Conservation (phyloP, 345 rosid genomes). For the Pistacia vera region DNA sequence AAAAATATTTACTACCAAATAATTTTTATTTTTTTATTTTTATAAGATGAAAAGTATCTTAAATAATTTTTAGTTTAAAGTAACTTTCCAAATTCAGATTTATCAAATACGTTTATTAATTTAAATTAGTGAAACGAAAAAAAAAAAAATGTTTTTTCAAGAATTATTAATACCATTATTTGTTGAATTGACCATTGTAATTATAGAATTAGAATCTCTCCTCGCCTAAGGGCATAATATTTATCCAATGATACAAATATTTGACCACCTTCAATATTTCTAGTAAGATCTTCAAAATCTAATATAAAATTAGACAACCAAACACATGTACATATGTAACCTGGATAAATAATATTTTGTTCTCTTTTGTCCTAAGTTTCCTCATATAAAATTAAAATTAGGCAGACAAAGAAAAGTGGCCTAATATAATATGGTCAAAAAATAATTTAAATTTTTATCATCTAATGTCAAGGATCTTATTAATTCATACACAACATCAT, state of each 20-base stretch:
- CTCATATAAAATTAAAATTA: neutral
- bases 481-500: slow-evolving; percentile 31
- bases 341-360: neutral
- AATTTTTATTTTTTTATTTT: no score
- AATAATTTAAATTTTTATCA: neutral
- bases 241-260: neutral
- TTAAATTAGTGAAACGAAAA: no score
- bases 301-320: neutral
- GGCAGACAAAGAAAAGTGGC: neutral
- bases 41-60: no score
- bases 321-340: neutral
- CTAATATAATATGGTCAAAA: slow-evolving; percentile 5
- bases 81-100: no score
- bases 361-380: neutral
- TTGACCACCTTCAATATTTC: neutral
- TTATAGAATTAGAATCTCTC: neutral
- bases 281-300: neutral
- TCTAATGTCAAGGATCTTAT: slow-evolving; percentile 21
- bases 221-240: neutral
- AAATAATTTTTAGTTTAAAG: no score
- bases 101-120: no score
- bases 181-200: neutral
- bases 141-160: no score
- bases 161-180: neutral
- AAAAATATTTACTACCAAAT: no score